Conservation (phyloP, 2,329 filamentous ascomycete genomes). For the Chlorencoelia australis region DNA sequence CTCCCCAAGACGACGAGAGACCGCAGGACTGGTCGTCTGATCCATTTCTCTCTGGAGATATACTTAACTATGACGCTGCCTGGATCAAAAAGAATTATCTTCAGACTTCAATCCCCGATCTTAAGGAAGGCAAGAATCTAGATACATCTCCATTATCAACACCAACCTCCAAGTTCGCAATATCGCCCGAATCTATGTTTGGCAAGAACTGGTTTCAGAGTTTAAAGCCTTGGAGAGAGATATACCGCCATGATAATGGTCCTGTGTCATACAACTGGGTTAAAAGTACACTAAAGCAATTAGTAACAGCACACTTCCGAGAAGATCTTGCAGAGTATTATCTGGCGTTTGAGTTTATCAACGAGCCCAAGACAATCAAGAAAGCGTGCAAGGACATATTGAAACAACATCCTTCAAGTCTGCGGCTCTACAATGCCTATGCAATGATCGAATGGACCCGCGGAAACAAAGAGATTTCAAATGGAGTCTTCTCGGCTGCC, state of each 20-base stretch:
- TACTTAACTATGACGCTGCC: slow-evolving; percentile 21
- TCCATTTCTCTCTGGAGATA: slow-evolving; percentile 39
- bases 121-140: slow-evolving; percentile 17
- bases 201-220: slow-evolving; percentile 15
- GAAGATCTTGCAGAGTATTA: slow-evolving; percentile 56
- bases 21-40: slow-evolving; percentile 36
- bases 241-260: slow-evolving; percentile 12
- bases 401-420: slow-evolving; percentile 53
- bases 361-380: slow-evolving; percentile 45
- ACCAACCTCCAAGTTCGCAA: slow-evolving; percentile 9
- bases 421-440: slow-evolving; percentile 69
- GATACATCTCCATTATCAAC: slow-evolving; percentile 16
- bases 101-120: slow-evolving; percentile 1
- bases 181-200: slow-evolving; percentile 46
- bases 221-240: slow-evolving; percentile 12
- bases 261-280: slow-evolving; percentile 34
- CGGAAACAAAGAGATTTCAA: slow-evolving; percentile 46
- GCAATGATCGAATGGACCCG: slow-evolving; percentile 58
- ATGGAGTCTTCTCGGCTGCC: slow-evolving; percentile 57
- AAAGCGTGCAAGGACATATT: slow-evolving; percentile 66
- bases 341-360: slow-evolving; percentile 54
- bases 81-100: slow-evolving; percentile 11
- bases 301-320: slow-evolving; percentile 38
- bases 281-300: slow-evolving; percentile 43
- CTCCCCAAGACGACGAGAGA: slow-evolving; percentile 13